Percentiles rank a stretch among this genome's conserved stretches.
Conservation (phyloP, 768 basidiomycete genomes). For the Leccinum boreale region DNA sequence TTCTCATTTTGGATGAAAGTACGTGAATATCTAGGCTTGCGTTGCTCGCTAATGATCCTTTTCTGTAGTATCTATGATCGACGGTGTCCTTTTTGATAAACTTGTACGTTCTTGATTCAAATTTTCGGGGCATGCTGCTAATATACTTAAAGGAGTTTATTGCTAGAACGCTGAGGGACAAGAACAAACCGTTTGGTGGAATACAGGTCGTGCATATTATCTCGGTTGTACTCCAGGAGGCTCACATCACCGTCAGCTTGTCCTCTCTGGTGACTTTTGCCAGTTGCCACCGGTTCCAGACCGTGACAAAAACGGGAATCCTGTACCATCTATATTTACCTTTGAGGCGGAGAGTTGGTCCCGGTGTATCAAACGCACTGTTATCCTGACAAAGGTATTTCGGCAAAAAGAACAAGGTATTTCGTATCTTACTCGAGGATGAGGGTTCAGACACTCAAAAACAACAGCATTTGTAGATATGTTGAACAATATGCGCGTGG, state of each 20-base stretch:
- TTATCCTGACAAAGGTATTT: conserved; percentile 72
- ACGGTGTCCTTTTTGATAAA: conserved; percentile 77
- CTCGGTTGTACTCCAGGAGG: not conserved
- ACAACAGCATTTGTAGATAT: conserved; percentile 69
- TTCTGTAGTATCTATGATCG: conserved; percentile 81
- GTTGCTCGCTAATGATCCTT: not conserved
- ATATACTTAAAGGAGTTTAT: conserved; percentile 49
- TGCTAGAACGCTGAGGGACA: conserved; percentile 54
- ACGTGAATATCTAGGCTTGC: conserved; percentile 19
- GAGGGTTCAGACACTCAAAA: not conserved
- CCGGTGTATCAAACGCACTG: conserved; percentile 53
- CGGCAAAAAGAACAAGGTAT: conserved; percentile 80
- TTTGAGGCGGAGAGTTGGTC: conserved; percentile 82
- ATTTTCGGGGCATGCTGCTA: conserved; percentile 35
- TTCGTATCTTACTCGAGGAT: conserved; percentile 2
- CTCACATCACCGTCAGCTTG: conserved; percentile 45
- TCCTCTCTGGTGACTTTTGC: conserved; percentile 87
- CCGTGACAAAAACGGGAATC: conserved; percentile 43
- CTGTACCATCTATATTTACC: conserved; percentile 57
- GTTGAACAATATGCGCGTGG: conserved; percentile 86
- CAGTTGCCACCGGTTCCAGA: conserved; percentile 81
- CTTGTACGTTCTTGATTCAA: conserved; percentile 43
- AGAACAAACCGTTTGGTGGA: conserved; percentile 69
- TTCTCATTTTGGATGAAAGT: conserved; percentile 88
- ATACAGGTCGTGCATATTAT: conserved; percentile 60